phyloP scores from a whole-genome alignment of 73 alveolate species.

The Blepharisma japonicum region DNA sequence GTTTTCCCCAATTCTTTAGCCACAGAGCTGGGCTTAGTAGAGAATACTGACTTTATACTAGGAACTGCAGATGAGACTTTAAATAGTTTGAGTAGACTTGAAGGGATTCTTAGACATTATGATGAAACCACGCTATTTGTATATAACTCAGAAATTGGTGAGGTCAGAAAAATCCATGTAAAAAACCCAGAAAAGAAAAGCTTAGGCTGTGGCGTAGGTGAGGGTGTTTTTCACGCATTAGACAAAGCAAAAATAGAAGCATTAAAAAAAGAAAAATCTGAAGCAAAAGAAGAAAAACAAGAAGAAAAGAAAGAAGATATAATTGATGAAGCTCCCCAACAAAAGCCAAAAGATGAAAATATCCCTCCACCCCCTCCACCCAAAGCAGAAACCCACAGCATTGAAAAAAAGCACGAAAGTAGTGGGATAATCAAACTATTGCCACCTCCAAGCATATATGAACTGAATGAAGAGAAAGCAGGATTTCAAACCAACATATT shows the following conservation, averaged over 20 bases:
- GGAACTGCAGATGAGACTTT: not conserved
- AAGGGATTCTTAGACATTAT: not conserved
- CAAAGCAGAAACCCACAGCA: not conserved
- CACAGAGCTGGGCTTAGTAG: not conserved
- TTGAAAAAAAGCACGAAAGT: not conserved
- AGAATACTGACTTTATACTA: not conserved
- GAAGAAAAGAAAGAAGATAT: not conserved
- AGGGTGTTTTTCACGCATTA: not conserved
- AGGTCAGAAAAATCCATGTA: conserved; percentile 12
- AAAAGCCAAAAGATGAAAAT: conserved; percentile 2
- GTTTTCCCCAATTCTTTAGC: not conserved
- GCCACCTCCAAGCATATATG: conserved; percentile 25
- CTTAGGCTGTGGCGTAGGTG: conserved; percentile 18
- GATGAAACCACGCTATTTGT: not conserved
- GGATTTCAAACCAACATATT: conserved; percentile 5
- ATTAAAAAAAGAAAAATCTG: not conserved
- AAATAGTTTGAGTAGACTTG: not conserved
- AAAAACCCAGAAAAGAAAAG: not conserved
- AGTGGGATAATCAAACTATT: not conserved
- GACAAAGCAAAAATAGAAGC: not conserved
- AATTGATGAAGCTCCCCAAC: not conserved
- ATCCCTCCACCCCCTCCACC: conserved; percentile 31
- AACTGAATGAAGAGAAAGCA: not conserved
- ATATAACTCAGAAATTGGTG: conserved; percentile 20
- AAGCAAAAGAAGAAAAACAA: not conserved